Evolutionary conservation across 257 asterid genomes (phyloP), one percentile per base, ranked within the genome.

Genomic region (Eucommia ulmoides): DNA sequence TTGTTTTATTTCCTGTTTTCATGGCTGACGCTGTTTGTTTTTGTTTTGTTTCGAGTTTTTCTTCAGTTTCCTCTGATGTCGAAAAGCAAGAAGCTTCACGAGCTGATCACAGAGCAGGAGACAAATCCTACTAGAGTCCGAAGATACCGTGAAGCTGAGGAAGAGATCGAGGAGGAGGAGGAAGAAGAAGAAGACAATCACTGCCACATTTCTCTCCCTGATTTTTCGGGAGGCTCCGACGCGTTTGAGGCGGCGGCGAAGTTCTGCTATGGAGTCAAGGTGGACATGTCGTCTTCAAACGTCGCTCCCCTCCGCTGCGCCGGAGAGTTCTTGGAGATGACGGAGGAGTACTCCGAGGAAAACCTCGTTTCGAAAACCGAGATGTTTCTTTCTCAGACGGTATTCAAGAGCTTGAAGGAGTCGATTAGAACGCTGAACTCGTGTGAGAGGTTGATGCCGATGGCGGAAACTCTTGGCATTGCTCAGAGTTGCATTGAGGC

Each of bases 221-320:
- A 74, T 76, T 91, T 91, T 33, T 96, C 99, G 64, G 99, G 97
- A 7, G 95, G 99, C 16, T 79, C 89, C 1, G 99, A 83, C 17
- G 52, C 94, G 9, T 83, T 91, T 48, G 96, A 86, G 67, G 54
- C 78, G 4, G 99, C 96, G 42, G 96, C 94, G 22, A 91, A 91
- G 64, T 83, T 83, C 73, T 86, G 95, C 55, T 91, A 91, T 73
- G 96, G 95, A 20, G 93, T 86, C 6, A 29, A 29, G 38, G 8
- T 29, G 8, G 8, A 38, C 17, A 50, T 86, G 74, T 69, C 93
- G 24, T 75, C 94, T 53, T 45, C 74, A 46, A 91, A 74, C 61
- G 92, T 57, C 49, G 96, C 87, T 35, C 73, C 92, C 2, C 82
- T 86, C 20, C 93, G 86, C 54, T 91, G 98, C 59, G 95, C 98